Percentiles rank a stretch among this genome's conserved stretches.
Evolutionary conservation across 345 rosid genomes (phyloP).

Genomic region (Bruguiera parviflora): DNA sequence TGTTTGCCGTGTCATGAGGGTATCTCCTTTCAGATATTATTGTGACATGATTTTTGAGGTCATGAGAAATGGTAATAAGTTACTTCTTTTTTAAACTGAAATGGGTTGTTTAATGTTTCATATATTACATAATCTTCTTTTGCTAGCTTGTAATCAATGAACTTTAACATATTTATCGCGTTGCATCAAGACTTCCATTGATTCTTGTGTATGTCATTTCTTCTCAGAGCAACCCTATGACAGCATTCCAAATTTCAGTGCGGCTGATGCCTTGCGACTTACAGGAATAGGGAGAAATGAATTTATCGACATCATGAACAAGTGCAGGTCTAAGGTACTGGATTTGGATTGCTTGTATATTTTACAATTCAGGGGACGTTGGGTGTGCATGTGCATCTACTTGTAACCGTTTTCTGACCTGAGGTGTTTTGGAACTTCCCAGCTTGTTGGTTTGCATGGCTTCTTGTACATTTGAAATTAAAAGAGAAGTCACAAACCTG

Average conservation of each 20-base stretch:
- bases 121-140: slow-evolving; percentile 1
- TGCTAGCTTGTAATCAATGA: slow-evolving; percentile 2
- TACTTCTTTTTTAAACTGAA: slow-evolving; percentile 4
- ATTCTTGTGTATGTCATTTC: slow-evolving; percentile 31
- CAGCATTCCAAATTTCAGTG: slow-evolving; percentile 98
- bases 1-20: slow-evolving; percentile 96
- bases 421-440: neutral
- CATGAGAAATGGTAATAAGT: slow-evolving; percentile 78
- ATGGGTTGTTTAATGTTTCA: neutral
- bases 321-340: slow-evolving; percentile 97
- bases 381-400: neutral
- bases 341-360: slow-evolving; percentile 9
- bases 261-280: slow-evolving; percentile 93
- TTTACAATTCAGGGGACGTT: slow-evolving; percentile 9
- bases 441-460: neutral
- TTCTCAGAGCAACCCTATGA: slow-evolving; percentile 96
- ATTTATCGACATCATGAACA: slow-evolving; percentile 97
- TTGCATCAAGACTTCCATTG: neutral
- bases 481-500: too few relatives aligned
- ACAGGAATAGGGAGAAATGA: slow-evolving; percentile 98
- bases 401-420: neutral
- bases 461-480: too few relatives aligned
- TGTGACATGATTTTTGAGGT: slow-evolving; percentile 98
- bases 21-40: slow-evolving; percentile 96
- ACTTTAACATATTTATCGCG: neutral